Conservation (phyloP, 2,329 filamentous ascomycete genomes). For the Apiospora marii region DNA sequence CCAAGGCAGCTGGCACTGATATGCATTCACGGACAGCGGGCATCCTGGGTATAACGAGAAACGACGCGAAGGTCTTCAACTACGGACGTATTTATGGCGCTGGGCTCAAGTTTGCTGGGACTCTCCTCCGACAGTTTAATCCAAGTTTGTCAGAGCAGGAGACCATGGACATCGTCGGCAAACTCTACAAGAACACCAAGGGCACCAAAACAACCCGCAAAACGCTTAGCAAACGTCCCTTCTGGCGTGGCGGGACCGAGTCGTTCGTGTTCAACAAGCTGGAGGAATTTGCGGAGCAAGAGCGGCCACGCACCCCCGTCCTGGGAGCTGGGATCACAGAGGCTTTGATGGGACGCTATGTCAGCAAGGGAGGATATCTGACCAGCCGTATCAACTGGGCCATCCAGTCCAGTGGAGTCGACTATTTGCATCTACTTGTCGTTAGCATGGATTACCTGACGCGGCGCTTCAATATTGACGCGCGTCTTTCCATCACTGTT, state of each 20-base stretch:
- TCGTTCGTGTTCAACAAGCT: slow-evolving; percentile 98
- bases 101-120: slow-evolving; percentile 90
- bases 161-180: slow-evolving; percentile 77
- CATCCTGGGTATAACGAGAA: slow-evolving; percentile 92
- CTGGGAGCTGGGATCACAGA: slow-evolving; percentile 96
- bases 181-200: slow-evolving; percentile 89
- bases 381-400: slow-evolving; percentile 99
- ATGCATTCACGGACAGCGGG: slow-evolving; percentile 91
- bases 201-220: slow-evolving; percentile 84
- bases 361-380: slow-evolving; percentile 90
- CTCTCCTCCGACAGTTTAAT: slow-evolving; percentile 92
- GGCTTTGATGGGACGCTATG: slow-evolving; percentile 86
- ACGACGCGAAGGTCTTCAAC: slow-evolving; percentile 97
- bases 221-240: slow-evolving; percentile 73
- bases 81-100: slow-evolving; percentile 99
- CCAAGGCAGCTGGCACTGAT: slow-evolving; percentile 92
- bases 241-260: slow-evolving; percentile 97
- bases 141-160: slow-evolving; percentile 80
- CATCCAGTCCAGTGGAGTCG: slow-evolving; percentile 95
- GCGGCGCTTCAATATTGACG: slow-evolving; percentile 82
- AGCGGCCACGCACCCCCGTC: slow-evolving; percentile 87
- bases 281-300: slow-evolving; percentile 97
- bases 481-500: slow-evolving; percentile 89
- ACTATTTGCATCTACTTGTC: slow-evolving; percentile 94
- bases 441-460: slow-evolving; percentile 94